A percentile compares a stretch with the other conserved stretches of the same genome.
These are phyloP conservation scores for Roridomyces roridus DNA, from an alignment of 768 basidiomycete genomes.

Conservation along the genomic window DNA sequence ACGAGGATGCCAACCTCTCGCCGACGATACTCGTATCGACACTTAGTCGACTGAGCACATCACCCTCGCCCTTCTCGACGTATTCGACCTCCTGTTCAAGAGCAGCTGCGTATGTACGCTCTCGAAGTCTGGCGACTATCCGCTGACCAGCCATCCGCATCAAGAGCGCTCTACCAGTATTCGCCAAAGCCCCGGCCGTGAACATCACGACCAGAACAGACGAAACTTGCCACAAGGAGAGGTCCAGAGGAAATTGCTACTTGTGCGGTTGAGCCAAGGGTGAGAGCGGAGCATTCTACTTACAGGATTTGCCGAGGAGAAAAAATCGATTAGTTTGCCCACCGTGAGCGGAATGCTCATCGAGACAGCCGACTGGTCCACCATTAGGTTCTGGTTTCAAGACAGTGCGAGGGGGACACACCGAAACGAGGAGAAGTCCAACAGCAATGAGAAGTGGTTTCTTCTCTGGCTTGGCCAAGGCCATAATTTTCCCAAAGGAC, in stretches of 20 bases:
- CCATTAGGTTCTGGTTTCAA: too few relatives aligned
- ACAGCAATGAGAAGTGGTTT: slow-evolving; percentile 79
- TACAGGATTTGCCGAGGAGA: slow-evolving; percentile 76
- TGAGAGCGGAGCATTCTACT: slow-evolving; percentile 23
- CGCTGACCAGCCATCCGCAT: slow-evolving; percentile 92
- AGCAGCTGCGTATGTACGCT: slow-evolving; percentile 83
- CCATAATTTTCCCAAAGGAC: slow-evolving; percentile 75
- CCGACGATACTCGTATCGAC: slow-evolving; percentile 94
- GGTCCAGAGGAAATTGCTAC: slow-evolving; percentile 79
- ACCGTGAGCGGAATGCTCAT: slow-evolving; percentile 94
- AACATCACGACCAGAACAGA: slow-evolving; percentile 75
- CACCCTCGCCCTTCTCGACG: slow-evolving; percentile 91
- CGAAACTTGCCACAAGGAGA: slow-evolving; percentile 84
- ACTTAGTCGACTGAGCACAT: slow-evolving; percentile 89
- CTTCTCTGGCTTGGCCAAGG: slow-evolving; percentile 83
- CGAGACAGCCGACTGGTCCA: slow-evolving; percentile 68
- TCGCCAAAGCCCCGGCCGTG: slow-evolving; percentile 86
- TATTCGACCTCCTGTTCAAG: slow-evolving; percentile 91
- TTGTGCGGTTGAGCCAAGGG: slow-evolving; percentile 7
- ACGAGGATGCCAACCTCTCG: slow-evolving; percentile 64
- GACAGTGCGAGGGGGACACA: too few relatives aligned
- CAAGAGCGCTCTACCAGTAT: slow-evolving; percentile 80
- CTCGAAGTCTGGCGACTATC: slow-evolving; percentile 87
- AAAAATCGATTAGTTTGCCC: slow-evolving; percentile 94
- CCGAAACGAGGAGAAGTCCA: slow-evolving; percentile 80